Evolutionary conservation across 1,139 yeast species (phyloP).

Genomic region (Candida tetrigidarum): DNA sequence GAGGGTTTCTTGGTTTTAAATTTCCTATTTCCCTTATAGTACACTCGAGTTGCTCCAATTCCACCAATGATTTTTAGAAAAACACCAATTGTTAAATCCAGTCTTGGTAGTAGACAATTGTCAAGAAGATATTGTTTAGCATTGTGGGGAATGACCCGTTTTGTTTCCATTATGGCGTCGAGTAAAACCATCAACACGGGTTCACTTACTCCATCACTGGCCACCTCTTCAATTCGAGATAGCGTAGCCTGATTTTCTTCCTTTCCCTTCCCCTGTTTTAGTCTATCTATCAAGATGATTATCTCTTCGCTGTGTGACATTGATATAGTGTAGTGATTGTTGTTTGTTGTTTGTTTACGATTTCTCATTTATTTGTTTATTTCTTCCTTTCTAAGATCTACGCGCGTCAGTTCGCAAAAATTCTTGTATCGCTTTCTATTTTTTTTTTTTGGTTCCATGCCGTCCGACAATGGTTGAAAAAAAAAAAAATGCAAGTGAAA

Average conservation of each 20-base stretch:
- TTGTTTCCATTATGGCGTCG: constrained; percentile 10
- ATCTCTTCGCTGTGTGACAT: constrained; percentile 8
- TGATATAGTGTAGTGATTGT: too few species aligned
- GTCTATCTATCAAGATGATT: constrained; percentile 1
- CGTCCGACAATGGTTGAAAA: constrained; percentile 2
- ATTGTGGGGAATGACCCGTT: constrained; percentile 12
- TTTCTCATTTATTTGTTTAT: not conserved
- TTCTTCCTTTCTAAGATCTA: too few species aligned
- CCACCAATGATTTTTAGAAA: constrained; percentile 27
- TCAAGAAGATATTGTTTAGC: constrained; percentile 11
- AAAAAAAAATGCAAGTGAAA: not conserved
- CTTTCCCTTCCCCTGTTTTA: constrained; percentile 2
- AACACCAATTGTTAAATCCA: constrained; percentile 14
- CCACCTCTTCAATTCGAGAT: not conserved
- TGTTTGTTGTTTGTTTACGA: not conserved
- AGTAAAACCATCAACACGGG: constrained; percentile 6
- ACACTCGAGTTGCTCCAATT: constrained; percentile 31
- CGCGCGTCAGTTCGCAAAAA: too few species aligned
- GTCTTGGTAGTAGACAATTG: constrained; percentile 15
- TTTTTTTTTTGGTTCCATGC: not conserved
- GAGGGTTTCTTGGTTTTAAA: constrained; percentile 24
- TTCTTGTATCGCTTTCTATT: not conserved
- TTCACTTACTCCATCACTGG: constrained; percentile 8
- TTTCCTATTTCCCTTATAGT: constrained; percentile 23
- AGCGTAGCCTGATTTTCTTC: constrained; percentile 2